Conservation (phyloP, 441 rosid genomes). For the Aleurites moluccanus region DNA sequence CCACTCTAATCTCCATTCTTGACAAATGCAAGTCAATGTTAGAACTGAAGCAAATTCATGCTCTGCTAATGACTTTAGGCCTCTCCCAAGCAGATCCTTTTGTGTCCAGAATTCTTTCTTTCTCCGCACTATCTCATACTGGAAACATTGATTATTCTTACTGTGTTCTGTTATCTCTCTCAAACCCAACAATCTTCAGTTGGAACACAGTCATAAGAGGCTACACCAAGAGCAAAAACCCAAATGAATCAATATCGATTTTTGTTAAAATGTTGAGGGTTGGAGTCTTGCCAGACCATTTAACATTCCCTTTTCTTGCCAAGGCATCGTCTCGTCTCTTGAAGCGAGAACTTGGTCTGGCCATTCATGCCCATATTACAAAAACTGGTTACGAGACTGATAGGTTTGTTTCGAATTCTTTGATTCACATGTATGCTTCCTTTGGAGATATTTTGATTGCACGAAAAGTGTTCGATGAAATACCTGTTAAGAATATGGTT, state of each 20-base stretch:
- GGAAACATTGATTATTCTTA: slow-evolving; percentile 49
- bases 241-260: slow-evolving; percentile 46
- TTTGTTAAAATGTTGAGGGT: slow-evolving; percentile 52
- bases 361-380: slow-evolving; percentile 43
- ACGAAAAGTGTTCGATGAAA: slow-evolving; percentile 59
- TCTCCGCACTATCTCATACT: slow-evolving; percentile 49
- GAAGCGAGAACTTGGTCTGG: slow-evolving; percentile 40
- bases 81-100: slow-evolving; percentile 47
- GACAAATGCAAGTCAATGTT: slow-evolving; percentile 55
- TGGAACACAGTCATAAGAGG: slow-evolving; percentile 73
- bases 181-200: slow-evolving; percentile 39
- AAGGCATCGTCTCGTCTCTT: slow-evolving; percentile 59
- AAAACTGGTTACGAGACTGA: slow-evolving; percentile 57
- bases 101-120: slow-evolving; percentile 47
- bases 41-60: slow-evolving; percentile 57
- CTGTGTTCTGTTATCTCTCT: slow-evolving; percentile 40
- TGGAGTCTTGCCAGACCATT: slow-evolving; percentile 52
- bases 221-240: slow-evolving; percentile 48
- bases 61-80: slow-evolving; percentile 46
- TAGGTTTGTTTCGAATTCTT: slow-evolving; percentile 58
- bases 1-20: slow-evolving; percentile 29
- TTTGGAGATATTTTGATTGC: slow-evolving; percentile 49
- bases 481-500: slow-evolving; percentile 53
- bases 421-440: slow-evolving; percentile 63
- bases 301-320: slow-evolving; percentile 69